Conservation (phyloP, 192 early-diverging fungal genomes). For the Coemansia sp. region DNA sequence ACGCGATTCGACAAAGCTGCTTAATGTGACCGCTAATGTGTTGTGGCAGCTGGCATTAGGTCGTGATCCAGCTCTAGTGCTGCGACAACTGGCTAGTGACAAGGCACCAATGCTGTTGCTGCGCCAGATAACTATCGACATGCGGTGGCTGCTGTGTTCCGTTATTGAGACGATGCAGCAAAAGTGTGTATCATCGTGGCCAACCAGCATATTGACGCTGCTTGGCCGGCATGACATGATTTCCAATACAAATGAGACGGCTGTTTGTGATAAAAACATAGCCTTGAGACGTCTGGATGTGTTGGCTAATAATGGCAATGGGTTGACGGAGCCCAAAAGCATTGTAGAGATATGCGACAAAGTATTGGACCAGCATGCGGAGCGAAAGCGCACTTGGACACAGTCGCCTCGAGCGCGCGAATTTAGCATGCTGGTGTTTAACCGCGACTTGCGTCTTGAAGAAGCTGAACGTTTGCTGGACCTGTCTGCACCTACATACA, state of each 20-base stretch:
- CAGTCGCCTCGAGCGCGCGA: conserved; percentile 18
- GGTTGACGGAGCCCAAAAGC: conserved; percentile 4
- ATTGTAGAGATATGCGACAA: conserved; percentile 27
- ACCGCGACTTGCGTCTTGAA: conserved; percentile 38
- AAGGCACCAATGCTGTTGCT: conserved; percentile 9
- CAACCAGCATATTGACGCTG: conserved; percentile 22
- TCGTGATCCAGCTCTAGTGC: conserved; percentile 9
- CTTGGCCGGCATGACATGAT: conserved; percentile 41
- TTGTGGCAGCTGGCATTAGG: conserved; percentile 20
- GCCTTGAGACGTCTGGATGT: neutral
- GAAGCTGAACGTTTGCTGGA: conserved; percentile 32
- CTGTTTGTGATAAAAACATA: neutral
- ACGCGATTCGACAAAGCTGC: conserved; percentile 13
- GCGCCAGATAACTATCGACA: conserved; percentile 20
- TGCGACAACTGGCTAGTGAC: conserved; percentile 18
- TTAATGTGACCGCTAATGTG: conserved; percentile 12
- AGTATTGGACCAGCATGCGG: conserved; percentile 7
- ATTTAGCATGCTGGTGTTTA: conserved; percentile 21
- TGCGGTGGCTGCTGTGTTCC: conserved; percentile 34
- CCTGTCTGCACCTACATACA: conserved; percentile 1
- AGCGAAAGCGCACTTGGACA: neutral
- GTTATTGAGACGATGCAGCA: conserved; percentile 14
- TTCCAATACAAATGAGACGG: conserved; percentile 13
- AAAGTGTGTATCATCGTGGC: conserved; percentile 22
- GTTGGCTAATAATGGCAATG: neutral